Evolutionary conservation across 1,139 yeast species (phyloP), one percentile per base, ranked within the genome.

Genomic region (Yueomyces sp.): DNA sequence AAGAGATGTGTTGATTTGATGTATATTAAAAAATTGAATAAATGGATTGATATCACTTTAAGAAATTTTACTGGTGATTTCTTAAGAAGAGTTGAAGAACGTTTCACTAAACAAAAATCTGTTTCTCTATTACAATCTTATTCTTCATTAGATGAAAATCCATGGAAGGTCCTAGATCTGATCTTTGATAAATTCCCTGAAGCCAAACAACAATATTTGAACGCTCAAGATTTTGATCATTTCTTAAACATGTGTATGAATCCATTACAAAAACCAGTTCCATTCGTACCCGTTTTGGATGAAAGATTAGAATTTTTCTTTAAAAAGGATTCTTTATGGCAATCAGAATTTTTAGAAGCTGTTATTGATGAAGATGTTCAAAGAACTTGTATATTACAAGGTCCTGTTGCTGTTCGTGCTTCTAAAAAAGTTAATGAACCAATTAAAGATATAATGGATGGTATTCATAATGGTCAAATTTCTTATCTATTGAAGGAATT

Each of bases 311-410:
- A 91, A 66, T 81, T 81, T 62, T 91, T 84, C 76, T 93, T 91
- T 76, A 91, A 91, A 78, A 91, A 91, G 72, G 99, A 91, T 67
- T 89, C 97, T 41, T 75, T 91, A 63, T 91, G 98, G 98, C 99
- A 91, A 74, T 84, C 96, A 35, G 98, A 91, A 72, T 93, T 86
- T 63, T 75, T 91, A 60, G 97, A 89, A 64, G 85, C 96, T 49
- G 97, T 91, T 59, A 91, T 85, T 51, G 98, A 75, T 55, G 89
- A 82, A 60, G 99, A 91, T 65, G 97, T 91, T 51, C 93, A 89
- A 67, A 84, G 98, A 73, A 89, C 96, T 27, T 93, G 98, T 81
- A 87, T 91, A 54, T 76, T 91, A 58, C 96, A 87, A 59, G 97
- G 98, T 54, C 99, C 99, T 41, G 98, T 93, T 56, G 95, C 98